Evolutionary conservation across 2,329 filamentous ascomycete genomes (phyloP).

Genomic region (Lomentospora prolificans): DNA sequence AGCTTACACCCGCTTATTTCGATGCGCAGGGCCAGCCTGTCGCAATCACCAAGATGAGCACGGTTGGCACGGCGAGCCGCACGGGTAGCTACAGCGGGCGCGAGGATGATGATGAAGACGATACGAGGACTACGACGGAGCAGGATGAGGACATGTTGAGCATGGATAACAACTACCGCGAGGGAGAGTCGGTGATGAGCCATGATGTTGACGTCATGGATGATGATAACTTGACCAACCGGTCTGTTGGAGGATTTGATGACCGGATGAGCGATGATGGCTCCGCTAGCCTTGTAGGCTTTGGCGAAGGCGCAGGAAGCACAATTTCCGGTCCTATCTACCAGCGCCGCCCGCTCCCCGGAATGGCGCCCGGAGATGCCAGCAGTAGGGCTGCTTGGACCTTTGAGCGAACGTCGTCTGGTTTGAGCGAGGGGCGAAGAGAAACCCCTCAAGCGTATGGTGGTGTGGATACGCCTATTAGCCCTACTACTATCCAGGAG

Average conservation of each 20-base stretch:
- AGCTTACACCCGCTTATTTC: slow-evolving; percentile 62
- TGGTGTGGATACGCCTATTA: slow-evolving; percentile 26
- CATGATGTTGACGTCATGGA: slow-evolving; percentile 32
- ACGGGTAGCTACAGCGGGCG: slow-evolving; percentile 60
- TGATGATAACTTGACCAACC: slow-evolving; percentile 31
- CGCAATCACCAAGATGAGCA: slow-evolving; percentile 69
- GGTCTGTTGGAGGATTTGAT: slow-evolving; percentile 41
- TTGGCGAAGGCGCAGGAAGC: slow-evolving; percentile 83
- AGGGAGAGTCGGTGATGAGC: slow-evolving; percentile 52
- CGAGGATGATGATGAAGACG: slow-evolving; percentile 35
- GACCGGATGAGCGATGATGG: slow-evolving; percentile 82
- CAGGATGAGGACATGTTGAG: slow-evolving; percentile 60
- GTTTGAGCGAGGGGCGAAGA: slow-evolving; percentile 36
- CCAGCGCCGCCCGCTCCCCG: slow-evolving; percentile 38
- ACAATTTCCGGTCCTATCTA: slow-evolving; percentile 73
- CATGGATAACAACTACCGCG: slow-evolving; percentile 51
- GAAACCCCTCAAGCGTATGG: slow-evolving; percentile 15
- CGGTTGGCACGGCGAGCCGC: slow-evolving; percentile 81
- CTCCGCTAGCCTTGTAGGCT: slow-evolving; percentile 75
- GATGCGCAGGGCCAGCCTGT: slow-evolving; percentile 62
- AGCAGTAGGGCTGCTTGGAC: slow-evolving; percentile 26
- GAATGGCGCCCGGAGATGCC: slow-evolving; percentile 21
- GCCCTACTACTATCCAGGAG: slow-evolving; percentile 37
- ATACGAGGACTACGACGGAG: slow-evolving; percentile 42
- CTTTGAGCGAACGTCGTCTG: slow-evolving; percentile 41